Evolutionary conservation across 208 protist species (phyloP), one percentile per base, ranked within the genome.

Genomic region (Blastocrithidia nonstop): DNA sequence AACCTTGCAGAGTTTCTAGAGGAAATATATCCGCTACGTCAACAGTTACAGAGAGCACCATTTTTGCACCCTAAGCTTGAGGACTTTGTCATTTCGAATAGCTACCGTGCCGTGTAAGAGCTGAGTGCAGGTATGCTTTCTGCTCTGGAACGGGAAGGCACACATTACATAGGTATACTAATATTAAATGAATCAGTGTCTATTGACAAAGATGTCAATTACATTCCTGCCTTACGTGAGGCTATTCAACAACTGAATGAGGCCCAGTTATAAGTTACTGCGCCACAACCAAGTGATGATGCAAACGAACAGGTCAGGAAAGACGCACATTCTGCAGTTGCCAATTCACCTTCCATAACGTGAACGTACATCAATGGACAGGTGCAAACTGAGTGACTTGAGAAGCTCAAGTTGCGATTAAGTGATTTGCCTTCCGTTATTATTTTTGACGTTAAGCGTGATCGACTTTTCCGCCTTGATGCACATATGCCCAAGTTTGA

Each of bases 51-150:
- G n/a, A n/a, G n/a, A n/a, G n/a, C n/a, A n/a, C n/a, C n/a, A n/a
- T n/a, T n/a, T n/a, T 55, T 77, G 28, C 57, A 68, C 48, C 49
- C 61, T 17, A 27, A 20, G 11, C 53, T 90, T 28, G 56, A 57
- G 42, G 32, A 50, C 23, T 86, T 72, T 44, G 17, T 92, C 26
- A 50, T 57, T 4, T 29, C 56, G 21, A 62, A 78, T 45, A 66
- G 82, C 46, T 84, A 79, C 52, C 73, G 61, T 48, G 77, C 77
- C 13, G 66, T 92, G 4, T 77, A 92, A 56, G 70, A 75, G 41
- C 46, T 71, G 31, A 57, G 62, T 11, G 45, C 54, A 0, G 48
- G 54, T 22, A 54, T 88, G 38, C 71, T 91, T 36, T 43, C 48
- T 33, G 56, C 65, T 1, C 40, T 85, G 4, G 45, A 38, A 0